Evolutionary conservation across 441 rosid species (phyloP), one percentile per base, ranked within the genome.

Genomic region (Arabidopsis lyrata): DNA sequence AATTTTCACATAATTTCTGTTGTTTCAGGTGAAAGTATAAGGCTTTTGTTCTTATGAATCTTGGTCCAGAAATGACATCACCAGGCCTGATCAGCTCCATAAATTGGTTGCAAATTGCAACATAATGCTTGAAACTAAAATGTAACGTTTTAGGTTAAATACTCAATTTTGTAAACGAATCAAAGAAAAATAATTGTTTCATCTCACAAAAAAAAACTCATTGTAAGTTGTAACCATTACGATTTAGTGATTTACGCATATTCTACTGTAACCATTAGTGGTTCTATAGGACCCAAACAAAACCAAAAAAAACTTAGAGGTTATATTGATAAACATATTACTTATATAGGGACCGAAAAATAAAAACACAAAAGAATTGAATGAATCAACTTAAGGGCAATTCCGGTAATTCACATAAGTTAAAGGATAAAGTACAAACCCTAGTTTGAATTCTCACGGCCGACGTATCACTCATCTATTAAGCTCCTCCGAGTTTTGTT

Each of bases 1-100:
- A 36, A 31, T 2, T n/a, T 74, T 34, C 10, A 50, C 63, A 52
- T 2, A 2, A 12, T 0, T 49, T 44, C 45, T 75, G 14, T 73
- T 75, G 63, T 61, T 68, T 63, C 79, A 76, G 75, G 70, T 75
- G 42, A 54, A 54, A 44, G 56, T 34, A 24, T 24, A 24, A 75
- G 63, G 54, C 63, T 22, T 22, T 62, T 68, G 53, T 45, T 70
- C 31, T 48, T n/a, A 49, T 56, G 32, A 56, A 55, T 47, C 71
- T 39, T 76, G 39, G 32, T 55, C 31, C 39, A 27, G 44, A 45
- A 70, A 31, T 44, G 32, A 48, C 54, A 5, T 74, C 48, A 66
- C 45, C 39, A 49, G 7, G 67, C 61, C 14, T 50, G 38, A 1
- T 22, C 24, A 66, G 55, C 32, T 31, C 39, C 14, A 64, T 44